These are phyloP conservation scores for Populus hybrid DNA, from an alignment of 441 rosid genomes.

Conservation along the genomic window DNA sequence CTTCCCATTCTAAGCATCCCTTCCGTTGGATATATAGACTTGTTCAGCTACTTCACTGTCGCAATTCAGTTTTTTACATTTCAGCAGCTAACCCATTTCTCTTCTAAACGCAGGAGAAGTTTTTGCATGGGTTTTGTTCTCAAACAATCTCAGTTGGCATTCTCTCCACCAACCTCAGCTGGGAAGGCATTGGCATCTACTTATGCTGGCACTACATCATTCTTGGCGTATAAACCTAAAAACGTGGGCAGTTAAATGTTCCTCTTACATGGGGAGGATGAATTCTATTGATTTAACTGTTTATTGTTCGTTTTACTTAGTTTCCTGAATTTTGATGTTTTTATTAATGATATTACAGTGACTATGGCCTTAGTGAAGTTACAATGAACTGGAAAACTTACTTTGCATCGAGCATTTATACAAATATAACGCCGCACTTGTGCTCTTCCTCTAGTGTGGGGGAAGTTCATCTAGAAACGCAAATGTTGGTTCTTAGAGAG, in stretches of 20 bases:
- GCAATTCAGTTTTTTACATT: neutral
- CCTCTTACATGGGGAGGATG: neutral
- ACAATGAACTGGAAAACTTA: neutral
- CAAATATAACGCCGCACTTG: neutral
- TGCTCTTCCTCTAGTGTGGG: neutral
- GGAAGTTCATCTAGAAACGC: too few relatives aligned
- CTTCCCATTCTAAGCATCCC: neutral
- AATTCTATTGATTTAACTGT: too few relatives aligned
- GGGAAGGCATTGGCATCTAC: conserved; percentile 69
- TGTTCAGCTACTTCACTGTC: neutral
- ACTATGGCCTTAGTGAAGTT: neutral
- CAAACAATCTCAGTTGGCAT: conserved; percentile 58
- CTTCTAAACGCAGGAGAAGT: conserved; percentile 50
- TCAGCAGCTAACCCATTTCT: neutral
- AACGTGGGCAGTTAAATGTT: conserved; percentile 5
- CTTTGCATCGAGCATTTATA: neutral
- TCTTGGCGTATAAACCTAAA: conserved; percentile 41
- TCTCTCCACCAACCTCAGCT: conserved; percentile 67
- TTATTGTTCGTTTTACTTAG: too few relatives aligned
- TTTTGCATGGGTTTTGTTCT: conserved; percentile 43
- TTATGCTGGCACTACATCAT: conserved; percentile 41
- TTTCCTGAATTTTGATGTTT: neutral
- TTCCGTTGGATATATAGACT: neutral
- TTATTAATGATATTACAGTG: neutral
- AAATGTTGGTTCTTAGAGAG: neutral